A percentile compares a stretch with the other conserved stretches of the same genome.
Evolutionary conservation across 805 yeast genomes (phyloP).

Genomic region (Kodamaea sagamina): DNA sequence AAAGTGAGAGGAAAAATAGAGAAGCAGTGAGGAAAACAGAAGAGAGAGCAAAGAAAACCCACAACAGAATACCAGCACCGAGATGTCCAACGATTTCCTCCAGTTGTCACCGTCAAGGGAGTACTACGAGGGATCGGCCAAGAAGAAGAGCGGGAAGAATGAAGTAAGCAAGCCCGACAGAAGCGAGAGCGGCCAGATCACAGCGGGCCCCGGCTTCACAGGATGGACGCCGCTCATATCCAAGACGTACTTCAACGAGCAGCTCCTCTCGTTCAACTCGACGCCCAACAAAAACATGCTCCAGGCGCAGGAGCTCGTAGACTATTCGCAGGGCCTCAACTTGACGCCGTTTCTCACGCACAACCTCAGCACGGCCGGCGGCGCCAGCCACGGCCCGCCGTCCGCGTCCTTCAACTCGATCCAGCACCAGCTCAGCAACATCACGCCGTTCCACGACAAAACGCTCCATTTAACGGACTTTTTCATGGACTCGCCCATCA

Average conservation of each 20-base stretch:
- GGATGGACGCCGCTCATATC: conserved; percentile 49
- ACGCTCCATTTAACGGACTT: conserved; percentile 44
- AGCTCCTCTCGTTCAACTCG: conserved; percentile 33
- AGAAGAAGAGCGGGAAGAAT: conserved; percentile 1
- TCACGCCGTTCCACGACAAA: conserved; percentile 47
- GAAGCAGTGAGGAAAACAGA: background rate
- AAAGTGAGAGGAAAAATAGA: background rate
- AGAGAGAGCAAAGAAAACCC: background rate
- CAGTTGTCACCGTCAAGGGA: conserved; percentile 39
- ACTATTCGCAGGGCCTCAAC: conserved; percentile 38
- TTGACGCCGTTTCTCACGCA: conserved; percentile 46
- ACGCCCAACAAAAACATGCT: conserved; percentile 37
- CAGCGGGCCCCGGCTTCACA: conserved; percentile 18
- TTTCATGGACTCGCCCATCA: conserved; percentile 47
- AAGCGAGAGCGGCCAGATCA: conserved; percentile 8
- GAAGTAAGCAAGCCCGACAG: background rate
- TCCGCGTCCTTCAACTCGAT: conserved; percentile 21
- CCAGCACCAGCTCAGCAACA: conserved; percentile 26
- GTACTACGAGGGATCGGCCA: background rate
- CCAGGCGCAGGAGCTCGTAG: conserved; percentile 21
- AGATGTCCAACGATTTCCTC: conserved; percentile 32
- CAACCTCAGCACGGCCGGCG: conserved; percentile 16
- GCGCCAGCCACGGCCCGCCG: conserved; percentile 11
- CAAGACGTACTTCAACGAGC: conserved; percentile 39
- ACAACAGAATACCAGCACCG: background rate